phyloP scores from a whole-genome alignment of 345 rosid species.

The Lagerstroemia speciosa region DNA sequence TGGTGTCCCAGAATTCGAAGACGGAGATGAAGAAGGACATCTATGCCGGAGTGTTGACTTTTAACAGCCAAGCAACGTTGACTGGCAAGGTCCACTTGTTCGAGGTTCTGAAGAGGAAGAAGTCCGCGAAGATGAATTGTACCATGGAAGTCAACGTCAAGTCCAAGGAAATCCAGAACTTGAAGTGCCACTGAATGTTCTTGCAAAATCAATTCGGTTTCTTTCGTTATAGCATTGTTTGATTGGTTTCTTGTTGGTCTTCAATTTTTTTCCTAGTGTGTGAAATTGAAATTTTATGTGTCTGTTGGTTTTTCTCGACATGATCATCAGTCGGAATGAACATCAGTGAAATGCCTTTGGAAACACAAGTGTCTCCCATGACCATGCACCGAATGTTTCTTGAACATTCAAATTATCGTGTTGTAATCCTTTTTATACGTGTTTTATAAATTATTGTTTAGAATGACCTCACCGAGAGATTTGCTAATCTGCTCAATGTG shows the following conservation, averaged over 20 bases:
- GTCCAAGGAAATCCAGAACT: constrained; percentile 10
- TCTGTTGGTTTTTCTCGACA: background rate
- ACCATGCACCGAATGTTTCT: too few relatives aligned
- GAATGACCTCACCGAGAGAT: too few relatives aligned
- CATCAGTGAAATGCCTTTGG: background rate
- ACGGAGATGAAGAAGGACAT: constrained; percentile 7
- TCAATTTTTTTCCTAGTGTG: background rate
- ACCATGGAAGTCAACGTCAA: constrained; percentile 16
- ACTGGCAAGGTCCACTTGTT: constrained; percentile 16
- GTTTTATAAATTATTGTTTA: too few relatives aligned
- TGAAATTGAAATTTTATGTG: background rate
- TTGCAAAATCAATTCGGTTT: background rate
- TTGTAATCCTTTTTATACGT: background rate
- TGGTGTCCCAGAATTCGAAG: background rate
- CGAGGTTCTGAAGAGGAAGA: constrained; percentile 17
- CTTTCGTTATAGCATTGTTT: background rate
- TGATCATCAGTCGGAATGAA: background rate
- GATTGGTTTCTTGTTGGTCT: background rate
- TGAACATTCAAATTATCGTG: too few relatives aligned
- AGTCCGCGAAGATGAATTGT: constrained; percentile 22
- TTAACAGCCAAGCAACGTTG: constrained; percentile 12
- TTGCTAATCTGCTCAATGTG: too few relatives aligned
- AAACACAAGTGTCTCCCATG: background rate
- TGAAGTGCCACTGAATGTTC: constrained; percentile 18
- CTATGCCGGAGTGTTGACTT: constrained; percentile 8